Evolutionary conservation across 2,329 filamentous ascomycete genomes (phyloP).

Genomic region (Aspergillus proliferans): DNA sequence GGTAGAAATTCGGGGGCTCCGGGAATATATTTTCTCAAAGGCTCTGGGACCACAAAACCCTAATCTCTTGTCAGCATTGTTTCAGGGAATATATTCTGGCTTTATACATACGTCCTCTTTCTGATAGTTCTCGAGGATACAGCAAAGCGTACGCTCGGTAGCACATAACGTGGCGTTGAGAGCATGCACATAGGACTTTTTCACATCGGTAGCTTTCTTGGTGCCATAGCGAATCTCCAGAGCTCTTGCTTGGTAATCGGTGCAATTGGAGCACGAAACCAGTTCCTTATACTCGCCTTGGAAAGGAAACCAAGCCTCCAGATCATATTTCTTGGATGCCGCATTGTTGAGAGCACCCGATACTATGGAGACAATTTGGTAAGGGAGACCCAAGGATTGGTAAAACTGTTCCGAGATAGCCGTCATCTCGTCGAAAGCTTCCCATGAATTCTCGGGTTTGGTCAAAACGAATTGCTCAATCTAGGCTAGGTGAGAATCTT

Average conservation of each 20-base stretch:
- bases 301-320: constrained; percentile 95
- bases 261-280: constrained; percentile 96
- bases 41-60: constrained; percentile 74
- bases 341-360: constrained; percentile 93
- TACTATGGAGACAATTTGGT: constrained; percentile 88
- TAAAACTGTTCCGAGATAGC: constrained; percentile 89
- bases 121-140: constrained; percentile 95
- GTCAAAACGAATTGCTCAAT: constrained; percentile 74
- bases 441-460: constrained; percentile 86
- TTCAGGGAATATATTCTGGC: not conserved
- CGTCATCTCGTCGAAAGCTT: constrained; percentile 92
- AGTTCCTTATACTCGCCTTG: constrained; percentile 98
- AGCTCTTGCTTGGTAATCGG: constrained; percentile 90
- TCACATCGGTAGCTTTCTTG: constrained; percentile 76
- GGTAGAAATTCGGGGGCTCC: constrained; percentile 84
- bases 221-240: constrained; percentile 86
- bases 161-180: constrained; percentile 86
- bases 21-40: constrained; percentile 81
- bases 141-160: constrained; percentile 87
- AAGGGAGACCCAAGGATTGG: constrained; percentile 79
- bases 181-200: constrained; percentile 92
- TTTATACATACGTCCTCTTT: constrained; percentile 62
- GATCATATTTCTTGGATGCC: constrained; percentile 84
- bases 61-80: constrained; percentile 29
- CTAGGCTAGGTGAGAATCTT: constrained; percentile 26